Evolutionary conservation across 805 yeast genomes (phyloP).

Genomic region (Scheffersomyces amazonensis): DNA sequence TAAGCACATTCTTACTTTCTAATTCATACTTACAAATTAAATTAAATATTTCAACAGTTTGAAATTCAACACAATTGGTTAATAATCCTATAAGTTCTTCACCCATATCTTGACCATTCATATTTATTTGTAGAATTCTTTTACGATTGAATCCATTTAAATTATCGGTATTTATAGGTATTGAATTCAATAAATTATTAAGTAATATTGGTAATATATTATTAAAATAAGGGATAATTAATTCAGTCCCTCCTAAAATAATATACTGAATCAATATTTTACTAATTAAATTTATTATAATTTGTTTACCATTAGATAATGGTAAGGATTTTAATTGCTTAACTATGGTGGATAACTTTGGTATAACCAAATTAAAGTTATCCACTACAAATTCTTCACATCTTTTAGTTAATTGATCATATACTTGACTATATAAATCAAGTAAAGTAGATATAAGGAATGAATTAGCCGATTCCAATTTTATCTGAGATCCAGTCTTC

Average conservation of each 20-base stretch:
- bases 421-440: conserved; percentile 2
- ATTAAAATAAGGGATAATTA: not conserved
- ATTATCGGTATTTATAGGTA: not conserved
- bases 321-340: not conserved
- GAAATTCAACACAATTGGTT: not conserved
- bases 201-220: not conserved
- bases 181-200: not conserved
- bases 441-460: conserved; percentile 6
- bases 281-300: not conserved
- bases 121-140: not conserved
- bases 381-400: not conserved
- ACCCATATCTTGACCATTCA: not conserved
- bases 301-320: not conserved
- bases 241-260: not conserved
- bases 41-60: not conserved
- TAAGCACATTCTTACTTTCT: not conserved
- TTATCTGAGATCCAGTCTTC: not conserved
- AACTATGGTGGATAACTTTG: not conserved
- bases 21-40: not conserved
- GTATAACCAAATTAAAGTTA: not conserved
- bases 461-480: conserved; percentile 3
- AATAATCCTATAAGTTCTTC: not conserved
- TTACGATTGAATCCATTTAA: not conserved
- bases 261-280: not conserved
- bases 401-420: not conserved